phyloP scores from a whole-genome alignment of 2,329 filamentous ascomycete genomes.

The Aspergillus sp. region DNA sequence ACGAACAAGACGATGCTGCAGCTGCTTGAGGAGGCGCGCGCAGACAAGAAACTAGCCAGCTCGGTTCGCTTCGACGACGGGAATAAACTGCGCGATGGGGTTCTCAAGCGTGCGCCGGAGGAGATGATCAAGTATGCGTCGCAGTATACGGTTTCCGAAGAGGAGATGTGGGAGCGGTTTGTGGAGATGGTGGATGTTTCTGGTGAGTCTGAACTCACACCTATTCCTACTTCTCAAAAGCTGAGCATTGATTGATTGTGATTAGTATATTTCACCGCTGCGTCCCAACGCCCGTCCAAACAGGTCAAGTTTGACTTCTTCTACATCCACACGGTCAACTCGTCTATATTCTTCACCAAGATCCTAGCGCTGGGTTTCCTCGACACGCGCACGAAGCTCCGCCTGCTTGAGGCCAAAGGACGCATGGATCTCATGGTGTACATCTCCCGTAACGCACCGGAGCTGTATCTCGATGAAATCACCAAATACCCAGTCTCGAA shows the following conservation, averaged over 20 bases:
- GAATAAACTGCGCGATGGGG: conserved; percentile 68
- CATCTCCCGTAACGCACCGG: conserved; percentile 64
- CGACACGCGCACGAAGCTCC: conserved; percentile 63
- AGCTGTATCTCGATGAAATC: conserved; percentile 61
- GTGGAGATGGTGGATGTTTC: conserved; percentile 70
- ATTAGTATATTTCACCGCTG: conserved; percentile 55
- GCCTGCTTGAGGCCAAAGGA: conserved; percentile 79
- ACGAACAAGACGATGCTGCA: conserved; percentile 50
- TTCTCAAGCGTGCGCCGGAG: conserved; percentile 62
- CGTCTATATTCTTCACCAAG: conserved; percentile 68
- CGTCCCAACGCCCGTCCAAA: conserved; percentile 65
- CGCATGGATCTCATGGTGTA: conserved; percentile 74
- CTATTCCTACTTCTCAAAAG: neutral
- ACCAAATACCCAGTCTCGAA: conserved; percentile 57
- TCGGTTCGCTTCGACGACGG: conserved; percentile 55
- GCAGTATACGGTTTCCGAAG: conserved; percentile 57
- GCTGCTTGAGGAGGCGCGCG: conserved; percentile 61
- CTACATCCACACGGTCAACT: conserved; percentile 74
- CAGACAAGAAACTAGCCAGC: conserved; percentile 56
- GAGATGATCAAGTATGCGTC: conserved; percentile 63
- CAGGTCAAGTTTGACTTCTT: conserved; percentile 79
- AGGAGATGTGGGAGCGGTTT: conserved; percentile 57
- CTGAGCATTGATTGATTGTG: neutral
- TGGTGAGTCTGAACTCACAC: conserved; percentile 35
- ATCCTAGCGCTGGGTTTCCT: conserved; percentile 63